Evolutionary conservation across 257 asterid species (phyloP), one percentile per base, ranked within the genome.

Genomic region (Solanum chmielewskii): DNA sequence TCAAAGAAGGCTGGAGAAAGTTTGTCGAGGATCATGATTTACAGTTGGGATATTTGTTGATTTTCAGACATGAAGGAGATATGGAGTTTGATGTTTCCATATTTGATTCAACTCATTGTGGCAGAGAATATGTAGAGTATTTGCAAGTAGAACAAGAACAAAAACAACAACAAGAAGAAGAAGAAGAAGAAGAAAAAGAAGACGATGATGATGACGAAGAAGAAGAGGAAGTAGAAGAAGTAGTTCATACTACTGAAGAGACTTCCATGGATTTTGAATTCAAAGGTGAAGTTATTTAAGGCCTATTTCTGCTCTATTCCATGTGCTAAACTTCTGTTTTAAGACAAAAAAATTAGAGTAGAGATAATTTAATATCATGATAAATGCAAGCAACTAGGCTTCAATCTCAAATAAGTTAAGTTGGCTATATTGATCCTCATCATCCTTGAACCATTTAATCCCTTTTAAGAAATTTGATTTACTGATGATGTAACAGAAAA

Each of bases 1-100:
- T 37, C 39, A 37, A 37, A 37, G 39, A 37, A 37, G 39, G 39
- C 39, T 37, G 39, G 39, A 37, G 7, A 37, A 37, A 37, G 39
- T 37, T 37, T 6, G 39, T 37, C 39, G 39, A 37, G 39, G 39
- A 37, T 37, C 39, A 5, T 37, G 39, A 37, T 37, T 37, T 37
- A 5, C 39, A 37, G 39, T 37, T 6, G 7, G 39, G 39, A 13
- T 64, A 62, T 66, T 4, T 88, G 29, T 74, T 85, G 59, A 41
- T 76, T 13, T 88, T 88, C 45, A 75, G 74, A 35, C 90, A 85
- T 60, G 86, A 88, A 45, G 86, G 86, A 41, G 9, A 88, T 9
- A 88, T 44, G 88, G 62, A 84, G 68, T 88, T 85, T 64, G 77
- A 85, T 2, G 88, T 76, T 9, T 2, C 25, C 37, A 35, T 88